phyloP scores from a whole-genome alignment of 352 stramenopile species.

The Globisporangium abappressorium region DNA sequence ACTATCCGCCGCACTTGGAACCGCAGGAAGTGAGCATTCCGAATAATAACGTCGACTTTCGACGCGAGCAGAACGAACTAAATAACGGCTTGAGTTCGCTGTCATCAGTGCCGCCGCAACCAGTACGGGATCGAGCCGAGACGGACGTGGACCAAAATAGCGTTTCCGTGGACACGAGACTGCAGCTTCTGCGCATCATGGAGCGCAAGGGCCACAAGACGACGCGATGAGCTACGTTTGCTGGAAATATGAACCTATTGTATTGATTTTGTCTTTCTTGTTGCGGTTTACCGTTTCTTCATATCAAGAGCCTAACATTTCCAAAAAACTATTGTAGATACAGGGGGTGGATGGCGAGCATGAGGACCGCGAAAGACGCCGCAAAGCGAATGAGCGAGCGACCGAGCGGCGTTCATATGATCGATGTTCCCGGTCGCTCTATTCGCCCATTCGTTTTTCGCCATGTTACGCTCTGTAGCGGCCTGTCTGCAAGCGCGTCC shows the following conservation, averaged over 20 bases:
- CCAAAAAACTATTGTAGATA: not conserved
- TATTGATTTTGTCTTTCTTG: not conserved
- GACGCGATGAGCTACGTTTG: not conserved
- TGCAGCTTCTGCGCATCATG: conserved; percentile 28
- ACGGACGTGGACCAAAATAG: not conserved
- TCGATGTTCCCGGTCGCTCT: not conserved
- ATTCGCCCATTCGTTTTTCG: not conserved
- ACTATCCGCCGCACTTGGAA: conserved; percentile 32
- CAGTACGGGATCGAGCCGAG: not conserved
- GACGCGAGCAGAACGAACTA: not conserved
- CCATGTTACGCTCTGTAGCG: not conserved
- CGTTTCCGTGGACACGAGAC: conserved; percentile 21
- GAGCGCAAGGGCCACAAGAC: conserved; percentile 16
- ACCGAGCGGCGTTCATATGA: not conserved
- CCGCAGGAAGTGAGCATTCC: not conserved
- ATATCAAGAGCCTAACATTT: conserved; percentile 3
- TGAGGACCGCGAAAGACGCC: not conserved
- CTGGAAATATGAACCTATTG: not conserved
- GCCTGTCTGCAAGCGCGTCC: not conserved
- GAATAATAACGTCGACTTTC: not conserved
- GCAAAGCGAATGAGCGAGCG: not conserved
- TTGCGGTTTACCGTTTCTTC: not conserved
- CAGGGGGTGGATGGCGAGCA: not conserved
- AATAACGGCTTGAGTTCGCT: not conserved
- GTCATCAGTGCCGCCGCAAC: not conserved